Base-by-base conservation (phyloP, 2,329 filamentous ascomycete species). In the Trichophyton benhamiae region DNA sequence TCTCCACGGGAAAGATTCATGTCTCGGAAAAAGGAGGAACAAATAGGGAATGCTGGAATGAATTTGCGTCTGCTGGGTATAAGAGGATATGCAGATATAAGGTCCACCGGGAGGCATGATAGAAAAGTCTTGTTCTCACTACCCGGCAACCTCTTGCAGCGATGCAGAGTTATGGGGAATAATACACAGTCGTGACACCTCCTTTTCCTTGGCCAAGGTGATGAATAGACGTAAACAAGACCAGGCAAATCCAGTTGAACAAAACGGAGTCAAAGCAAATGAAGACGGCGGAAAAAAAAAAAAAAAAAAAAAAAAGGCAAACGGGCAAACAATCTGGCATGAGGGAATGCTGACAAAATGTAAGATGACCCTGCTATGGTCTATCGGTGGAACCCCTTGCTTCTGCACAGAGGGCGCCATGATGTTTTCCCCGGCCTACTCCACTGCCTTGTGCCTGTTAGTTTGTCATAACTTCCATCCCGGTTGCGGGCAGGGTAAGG, bases 281-380 rank as follows among this genome's bases (percentile, higher is more conserved):
- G 55, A n/a, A 36, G 17, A 13, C 1, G n/a, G n/a, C 42, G 13
- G 1, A 36, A 30, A 41, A 58, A 41, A 27, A 52, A 60, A 55
- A 30, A 27, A 57, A 62, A 44, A 52, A 57, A 61, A 20, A 41
- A 36, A 25, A 27, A 17, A 27, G 42, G 25, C 5, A 30, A 30
- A 30, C 5, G 27, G 15, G 17, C 17, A 22, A 22, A 22, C 11
- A 15, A 46, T 38, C 49, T 52, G 22, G 36, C 49, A 60, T 38
- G 22, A 33, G 55, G 27, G 58, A 58, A 36, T 22, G 72, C 82
- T 71, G 77, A 92, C 89, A 76, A 95, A 91, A 74, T 95, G 89
- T 64, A 95, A 76, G 70, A 95, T 87, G 70, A 89, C 78, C 68
- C 88, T 82, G 68, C 80, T 60, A 46, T 63, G 59, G 61, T 63